phyloP scores from a whole-genome alignment of 1,139 yeast genomes.

The Pneumocystis murina region DNA sequence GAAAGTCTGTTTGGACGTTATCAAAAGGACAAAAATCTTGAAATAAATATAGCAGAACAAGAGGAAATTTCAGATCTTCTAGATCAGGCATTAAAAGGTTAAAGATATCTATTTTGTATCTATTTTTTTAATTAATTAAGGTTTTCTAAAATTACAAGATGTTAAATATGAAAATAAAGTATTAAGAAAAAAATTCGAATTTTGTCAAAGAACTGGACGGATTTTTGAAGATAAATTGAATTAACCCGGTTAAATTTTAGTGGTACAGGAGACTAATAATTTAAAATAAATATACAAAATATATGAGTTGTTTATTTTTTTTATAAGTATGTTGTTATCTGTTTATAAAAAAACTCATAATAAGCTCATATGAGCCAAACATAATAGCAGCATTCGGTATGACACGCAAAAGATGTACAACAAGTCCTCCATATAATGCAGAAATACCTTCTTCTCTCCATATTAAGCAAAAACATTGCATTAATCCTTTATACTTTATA shows the following conservation, averaged over 20 bases:
- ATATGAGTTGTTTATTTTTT: too few relatives aligned
- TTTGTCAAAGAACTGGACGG: neutral
- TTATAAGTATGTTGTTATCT: too few relatives aligned
- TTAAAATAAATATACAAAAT: too few relatives aligned
- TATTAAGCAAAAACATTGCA: slow-evolving; percentile 72
- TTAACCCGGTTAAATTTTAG: neutral
- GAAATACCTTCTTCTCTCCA: slow-evolving; percentile 81
- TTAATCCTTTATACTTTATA: slow-evolving; percentile 75
- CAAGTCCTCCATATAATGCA: slow-evolving; percentile 93
- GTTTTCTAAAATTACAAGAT: slow-evolving; percentile 11
- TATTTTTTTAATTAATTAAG: neutral
- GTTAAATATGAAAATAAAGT: slow-evolving; percentile 1
- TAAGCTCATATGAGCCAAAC: slow-evolving; percentile 98
- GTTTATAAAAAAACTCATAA: slow-evolving; percentile 19
- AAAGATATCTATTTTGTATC: neutral
- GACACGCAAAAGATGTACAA: slow-evolving; percentile 90
- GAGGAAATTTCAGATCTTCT: neutral
- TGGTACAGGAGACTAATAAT: neutral
- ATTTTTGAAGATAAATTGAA: neutral
- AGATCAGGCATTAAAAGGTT: neutral
- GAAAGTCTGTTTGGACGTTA: neutral
- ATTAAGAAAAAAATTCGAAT: neutral
- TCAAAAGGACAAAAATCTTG: neutral
- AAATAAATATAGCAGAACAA: neutral
- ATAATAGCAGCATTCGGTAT: slow-evolving; percentile 95